Conservation (phyloP, 176 grass and related monocot species). For the Rhynchospora tenuis region DNA sequence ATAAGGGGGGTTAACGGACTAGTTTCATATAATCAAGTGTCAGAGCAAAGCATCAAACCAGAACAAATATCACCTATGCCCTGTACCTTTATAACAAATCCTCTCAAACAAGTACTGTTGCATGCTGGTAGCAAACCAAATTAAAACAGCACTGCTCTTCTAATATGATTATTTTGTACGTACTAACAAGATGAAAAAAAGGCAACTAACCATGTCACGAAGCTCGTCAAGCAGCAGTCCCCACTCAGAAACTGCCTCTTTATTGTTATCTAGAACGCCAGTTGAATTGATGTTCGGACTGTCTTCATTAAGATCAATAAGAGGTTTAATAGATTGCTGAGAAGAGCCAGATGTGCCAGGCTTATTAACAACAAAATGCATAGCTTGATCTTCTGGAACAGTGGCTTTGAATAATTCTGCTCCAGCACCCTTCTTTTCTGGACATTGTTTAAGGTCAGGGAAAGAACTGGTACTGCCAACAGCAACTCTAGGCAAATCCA, state of each 20-base stretch:
- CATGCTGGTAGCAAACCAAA: neutral
- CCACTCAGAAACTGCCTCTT: neutral
- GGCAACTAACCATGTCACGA: slow-evolving; percentile 5
- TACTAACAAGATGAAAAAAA: neutral
- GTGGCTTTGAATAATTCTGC: neutral
- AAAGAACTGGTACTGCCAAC: slow-evolving; percentile 15
- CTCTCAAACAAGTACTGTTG: neutral
- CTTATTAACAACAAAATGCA: neutral
- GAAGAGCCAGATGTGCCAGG: neutral
- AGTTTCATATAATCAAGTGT: neutral
- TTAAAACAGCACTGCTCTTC: neutral
- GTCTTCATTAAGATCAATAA: slow-evolving; percentile 9
- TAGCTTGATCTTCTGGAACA: neutral
- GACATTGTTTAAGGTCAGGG: slow-evolving; percentile 42
- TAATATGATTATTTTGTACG: neutral
- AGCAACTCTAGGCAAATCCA: slow-evolving; percentile 22
- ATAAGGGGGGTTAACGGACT: neutral
- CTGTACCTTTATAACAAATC: neutral
- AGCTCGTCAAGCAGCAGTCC: neutral
- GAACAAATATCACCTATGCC: neutral
- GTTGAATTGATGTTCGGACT: neutral
- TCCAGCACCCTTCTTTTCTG: slow-evolving; percentile 16
- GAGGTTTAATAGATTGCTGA: neutral
- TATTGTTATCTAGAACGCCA: neutral
- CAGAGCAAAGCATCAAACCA: neutral